Percentiles rank a stretch among this genome's conserved stretches.
Conservation (phyloP, 345 rosid species). For the Zanthoxylum bungeanum region DNA sequence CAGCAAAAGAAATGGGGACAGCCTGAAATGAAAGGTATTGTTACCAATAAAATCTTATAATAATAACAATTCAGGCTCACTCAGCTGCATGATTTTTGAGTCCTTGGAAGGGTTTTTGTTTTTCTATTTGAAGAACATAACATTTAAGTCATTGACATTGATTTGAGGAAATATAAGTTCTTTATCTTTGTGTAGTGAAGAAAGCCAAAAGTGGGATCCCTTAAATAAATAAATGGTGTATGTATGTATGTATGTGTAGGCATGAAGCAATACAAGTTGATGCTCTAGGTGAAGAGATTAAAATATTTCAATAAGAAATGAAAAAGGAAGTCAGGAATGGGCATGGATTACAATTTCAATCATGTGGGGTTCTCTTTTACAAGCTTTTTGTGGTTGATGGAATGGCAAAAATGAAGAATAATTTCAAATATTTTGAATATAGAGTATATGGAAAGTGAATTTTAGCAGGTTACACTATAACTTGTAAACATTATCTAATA, state of each 20-base stretch:
- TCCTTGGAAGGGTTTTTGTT: no score
- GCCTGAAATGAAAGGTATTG: not conserved
- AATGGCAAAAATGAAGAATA: slow-evolving; percentile 6
- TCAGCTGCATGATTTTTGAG: no score
- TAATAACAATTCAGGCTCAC: no score
- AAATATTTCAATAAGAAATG: slow-evolving; percentile 2
- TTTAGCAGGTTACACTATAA: slow-evolving; percentile 10
- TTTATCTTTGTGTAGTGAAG: not conserved
- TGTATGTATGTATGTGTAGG: not conserved
- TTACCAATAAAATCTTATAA: no score
- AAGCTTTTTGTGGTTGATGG: slow-evolving; percentile 8
- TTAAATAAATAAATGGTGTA: slow-evolving; percentile 3
- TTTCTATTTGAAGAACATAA: not conserved
- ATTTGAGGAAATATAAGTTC: not conserved
- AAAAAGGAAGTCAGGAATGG: slow-evolving; percentile 19
- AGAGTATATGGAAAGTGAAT: slow-evolving; percentile 2
- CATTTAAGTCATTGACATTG: not conserved
- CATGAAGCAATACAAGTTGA: slow-evolving; percentile 19
- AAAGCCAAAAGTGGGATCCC: not conserved
- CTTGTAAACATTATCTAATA: slow-evolving; percentile 19
- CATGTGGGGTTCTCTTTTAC: slow-evolving; percentile 33
- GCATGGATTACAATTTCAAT: slow-evolving; percentile 27
- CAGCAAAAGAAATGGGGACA: not conserved
- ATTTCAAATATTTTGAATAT: slow-evolving; percentile 5
- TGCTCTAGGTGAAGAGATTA: slow-evolving; percentile 1